A percentile compares a stretch with the other conserved stretches of the same genome.
Conservation (phyloP, 2,329 filamentous ascomycete genomes). For the Stachybotrys elegans region DNA sequence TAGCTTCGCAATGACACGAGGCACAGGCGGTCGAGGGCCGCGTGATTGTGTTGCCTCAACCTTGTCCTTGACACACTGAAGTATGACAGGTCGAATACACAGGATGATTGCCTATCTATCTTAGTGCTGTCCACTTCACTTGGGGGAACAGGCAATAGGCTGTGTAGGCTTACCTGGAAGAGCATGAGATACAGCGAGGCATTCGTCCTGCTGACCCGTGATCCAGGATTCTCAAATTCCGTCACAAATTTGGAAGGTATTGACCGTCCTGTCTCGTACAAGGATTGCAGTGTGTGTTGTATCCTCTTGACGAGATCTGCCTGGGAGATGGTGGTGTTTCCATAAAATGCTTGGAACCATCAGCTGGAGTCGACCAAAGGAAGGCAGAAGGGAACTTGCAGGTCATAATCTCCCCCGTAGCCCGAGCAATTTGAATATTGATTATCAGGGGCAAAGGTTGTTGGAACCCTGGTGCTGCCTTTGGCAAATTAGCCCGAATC, state of each 20-base stretch:
- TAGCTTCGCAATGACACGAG: conserved; percentile 13
- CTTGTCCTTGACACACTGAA: conserved; percentile 23
- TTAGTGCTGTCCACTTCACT: not conserved
- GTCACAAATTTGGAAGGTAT: conserved; percentile 16
- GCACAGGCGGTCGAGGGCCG: conserved; percentile 7
- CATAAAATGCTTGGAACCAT: conserved; percentile 15
- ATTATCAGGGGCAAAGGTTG: conserved; percentile 18
- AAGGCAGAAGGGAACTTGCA: conserved; percentile 7
- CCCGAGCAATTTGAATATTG: conserved; percentile 20
- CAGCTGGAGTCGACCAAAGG: not conserved
- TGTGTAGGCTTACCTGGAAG: conserved; percentile 13
- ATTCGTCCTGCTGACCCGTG: conserved; percentile 16
- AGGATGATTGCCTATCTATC: conserved; percentile 20
- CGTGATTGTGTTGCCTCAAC: conserved; percentile 12
- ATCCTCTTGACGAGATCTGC: conserved; percentile 19
- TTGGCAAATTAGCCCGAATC: conserved; percentile 18
- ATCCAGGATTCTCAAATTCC: conserved; percentile 15
- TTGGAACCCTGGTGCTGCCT: conserved; percentile 17
- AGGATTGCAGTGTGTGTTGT: conserved; percentile 12
- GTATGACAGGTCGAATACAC: conserved; percentile 20
- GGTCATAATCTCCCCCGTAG: conserved; percentile 21
- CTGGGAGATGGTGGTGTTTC: conserved; percentile 17
- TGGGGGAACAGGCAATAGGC: not conserved
- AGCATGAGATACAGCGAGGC: conserved; percentile 21
- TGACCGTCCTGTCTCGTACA: conserved; percentile 18